Conservation (phyloP, 1,284 basidiomycete genomes). For the Chalciporus sp. region DNA sequence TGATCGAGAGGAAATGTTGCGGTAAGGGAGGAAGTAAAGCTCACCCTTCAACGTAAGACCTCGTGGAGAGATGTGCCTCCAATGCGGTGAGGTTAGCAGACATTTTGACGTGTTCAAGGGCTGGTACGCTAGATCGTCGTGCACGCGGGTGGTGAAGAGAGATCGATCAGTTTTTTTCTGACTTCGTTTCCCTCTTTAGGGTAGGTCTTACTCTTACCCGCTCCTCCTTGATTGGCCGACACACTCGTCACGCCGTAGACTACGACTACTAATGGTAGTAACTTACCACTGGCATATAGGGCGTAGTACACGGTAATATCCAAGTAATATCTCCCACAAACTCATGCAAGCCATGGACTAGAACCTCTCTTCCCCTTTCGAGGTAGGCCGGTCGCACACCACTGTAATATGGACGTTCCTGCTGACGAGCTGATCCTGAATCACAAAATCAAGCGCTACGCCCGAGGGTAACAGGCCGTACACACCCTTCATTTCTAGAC, state of each 20-base stretch:
- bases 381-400: too few species aligned
- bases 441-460: background rate
- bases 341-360: too few species aligned
- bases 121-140: slow-evolving; percentile 29
- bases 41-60: slow-evolving; percentile 93
- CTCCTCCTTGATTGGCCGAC: background rate
- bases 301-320: too few species aligned
- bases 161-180: slow-evolving; percentile 31
- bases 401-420: too few species aligned
- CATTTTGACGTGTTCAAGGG: slow-evolving; percentile 49
- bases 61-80: slow-evolving; percentile 81
- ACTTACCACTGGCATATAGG: background rate
- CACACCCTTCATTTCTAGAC: background rate
- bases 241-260: background rate
- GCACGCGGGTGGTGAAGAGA: slow-evolving; percentile 30
- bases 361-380: too few species aligned
- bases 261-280: background rate
- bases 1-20: slow-evolving; percentile 29
- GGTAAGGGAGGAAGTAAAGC: slow-evolving; percentile 37
- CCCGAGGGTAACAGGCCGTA: background rate
- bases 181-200: slow-evolving; percentile 31
- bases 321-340: too few species aligned
- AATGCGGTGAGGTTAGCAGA: slow-evolving; percentile 76
- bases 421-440: background rate
- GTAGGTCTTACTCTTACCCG: slow-evolving; percentile 23